phyloP scores from a whole-genome alignment of 2,329 filamentous ascomycete species.

The Thermothelomyces thermophilus region DNA sequence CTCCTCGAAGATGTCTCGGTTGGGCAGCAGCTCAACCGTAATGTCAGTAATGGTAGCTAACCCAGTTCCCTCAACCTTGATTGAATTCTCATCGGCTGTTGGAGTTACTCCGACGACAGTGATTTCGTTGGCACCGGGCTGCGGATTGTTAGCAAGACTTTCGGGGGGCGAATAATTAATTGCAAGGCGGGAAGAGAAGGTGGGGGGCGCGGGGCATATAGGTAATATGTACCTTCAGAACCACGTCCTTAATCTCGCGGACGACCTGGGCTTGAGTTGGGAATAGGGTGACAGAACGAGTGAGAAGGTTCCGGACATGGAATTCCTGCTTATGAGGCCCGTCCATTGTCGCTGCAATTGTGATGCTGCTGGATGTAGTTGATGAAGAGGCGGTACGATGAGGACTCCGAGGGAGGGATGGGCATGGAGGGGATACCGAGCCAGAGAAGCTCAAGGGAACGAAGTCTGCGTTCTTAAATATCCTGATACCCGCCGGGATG shows the following conservation, averaged over 20 bases:
- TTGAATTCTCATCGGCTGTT: slow-evolving; percentile 47
- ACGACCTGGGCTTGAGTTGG: slow-evolving; percentile 54
- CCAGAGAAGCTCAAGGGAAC: no score
- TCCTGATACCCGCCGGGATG: neutral
- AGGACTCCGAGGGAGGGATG: no score
- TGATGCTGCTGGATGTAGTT: neutral
- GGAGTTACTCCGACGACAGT: slow-evolving; percentile 49
- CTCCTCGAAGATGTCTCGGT: slow-evolving; percentile 48
- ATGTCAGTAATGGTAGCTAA: slow-evolving; percentile 56
- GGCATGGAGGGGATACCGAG: no score
- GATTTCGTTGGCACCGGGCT: slow-evolving; percentile 52
- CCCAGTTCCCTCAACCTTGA: slow-evolving; percentile 55
- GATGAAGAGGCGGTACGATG: no score
- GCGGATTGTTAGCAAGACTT: slow-evolving; percentile 5
- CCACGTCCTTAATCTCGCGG: slow-evolving; percentile 51
- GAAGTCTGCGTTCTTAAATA: neutral
- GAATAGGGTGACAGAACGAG: slow-evolving; percentile 57
- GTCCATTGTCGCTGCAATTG: slow-evolving; percentile 30
- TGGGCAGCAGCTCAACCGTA: slow-evolving; percentile 50
- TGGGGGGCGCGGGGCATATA: no score
- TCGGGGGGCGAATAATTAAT: neutral
- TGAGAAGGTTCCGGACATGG: slow-evolving; percentile 49
- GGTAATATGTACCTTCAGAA: slow-evolving; percentile 35
- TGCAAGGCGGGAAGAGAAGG: neutral
- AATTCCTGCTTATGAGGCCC: slow-evolving; percentile 41